These are phyloP conservation scores for Arthrinium puccinioides DNA, from an alignment of 2,329 filamentous ascomycete species.

Conservation along the genomic window DNA sequence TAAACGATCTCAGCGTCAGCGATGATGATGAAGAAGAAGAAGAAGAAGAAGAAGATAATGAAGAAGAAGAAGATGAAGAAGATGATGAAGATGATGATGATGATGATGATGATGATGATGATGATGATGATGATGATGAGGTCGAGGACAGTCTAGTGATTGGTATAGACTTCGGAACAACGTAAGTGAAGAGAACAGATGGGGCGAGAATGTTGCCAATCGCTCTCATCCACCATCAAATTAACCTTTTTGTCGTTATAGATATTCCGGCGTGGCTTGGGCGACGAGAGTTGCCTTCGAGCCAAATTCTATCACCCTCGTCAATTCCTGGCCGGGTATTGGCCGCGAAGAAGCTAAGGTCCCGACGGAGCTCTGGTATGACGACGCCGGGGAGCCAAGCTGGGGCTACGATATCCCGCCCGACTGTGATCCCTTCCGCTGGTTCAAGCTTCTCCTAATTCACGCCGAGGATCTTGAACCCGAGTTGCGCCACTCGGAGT, in stretches of 20 bases:
- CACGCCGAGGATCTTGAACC: constrained; percentile 10
- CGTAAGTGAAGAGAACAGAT: constrained; percentile 1
- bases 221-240: neutral
- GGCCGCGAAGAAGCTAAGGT: constrained; percentile 8
- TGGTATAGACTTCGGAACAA: constrained; percentile 6
- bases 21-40: neutral
- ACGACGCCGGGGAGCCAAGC: constrained; percentile 2
- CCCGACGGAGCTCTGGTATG: constrained; percentile 15
- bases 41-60: neutral
- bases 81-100: neutral
- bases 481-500: constrained; percentile 7
- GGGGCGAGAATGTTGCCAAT: neutral
- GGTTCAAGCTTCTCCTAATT: constrained; percentile 19
- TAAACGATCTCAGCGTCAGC: neutral
- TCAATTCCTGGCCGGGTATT: constrained; percentile 5
- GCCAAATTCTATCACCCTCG: constrained; percentile 2
- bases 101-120: neutral
- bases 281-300: constrained; percentile 4
- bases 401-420: constrained; percentile 17
- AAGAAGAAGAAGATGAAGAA: neutral
- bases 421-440: constrained; percentile 13
- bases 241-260: neutral
- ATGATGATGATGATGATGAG: neutral
- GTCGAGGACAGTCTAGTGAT: constrained; percentile 3
- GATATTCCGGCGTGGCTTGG: constrained; percentile 6